A percentile compares a stretch with the other conserved stretches of the same genome.
These are phyloP conservation scores for Vaccinium corymbosum DNA, from an alignment of 148 eudicot genomes.

Conservation along the genomic window DNA sequence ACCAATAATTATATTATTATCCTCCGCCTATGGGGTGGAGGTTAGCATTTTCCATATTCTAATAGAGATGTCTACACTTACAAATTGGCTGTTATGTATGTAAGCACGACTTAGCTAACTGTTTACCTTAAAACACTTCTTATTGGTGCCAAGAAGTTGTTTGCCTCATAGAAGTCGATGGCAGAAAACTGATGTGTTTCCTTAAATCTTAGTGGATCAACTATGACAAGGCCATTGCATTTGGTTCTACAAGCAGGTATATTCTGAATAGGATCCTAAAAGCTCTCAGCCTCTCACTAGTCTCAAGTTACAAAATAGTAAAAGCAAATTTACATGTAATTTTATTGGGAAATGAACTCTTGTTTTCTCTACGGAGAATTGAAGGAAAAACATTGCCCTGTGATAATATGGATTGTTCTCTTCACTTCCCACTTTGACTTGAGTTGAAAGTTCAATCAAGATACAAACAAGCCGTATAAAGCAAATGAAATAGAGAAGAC, in stretches of 20 bases:
- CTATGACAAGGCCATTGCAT: neutral
- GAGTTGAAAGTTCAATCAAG: no score
- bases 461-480: no score
- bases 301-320: neutral
- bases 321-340: neutral
- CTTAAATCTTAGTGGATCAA: neutral
- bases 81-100: neutral
- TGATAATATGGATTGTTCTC: neutral
- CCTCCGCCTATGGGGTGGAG: no score
- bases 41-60: neutral
- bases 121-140: neutral
- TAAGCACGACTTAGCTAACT: neutral
- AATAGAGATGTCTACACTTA: neutral
- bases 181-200: neutral
- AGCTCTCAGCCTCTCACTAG: neutral
- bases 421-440: neutral
- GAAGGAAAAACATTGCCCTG: neutral
- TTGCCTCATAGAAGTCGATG: neutral
- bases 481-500: no score
- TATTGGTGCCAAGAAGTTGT: neutral
- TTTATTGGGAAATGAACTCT: neutral
- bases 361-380: neutral
- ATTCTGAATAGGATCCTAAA: neutral
- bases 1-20: neutral
- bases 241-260: neutral